Percentiles rank a stretch among this genome's conserved stretches.
Conservation (phyloP, 225 moss, liverwort and hornwort genomes). For the Rhytidiadelphus loreus region DNA sequence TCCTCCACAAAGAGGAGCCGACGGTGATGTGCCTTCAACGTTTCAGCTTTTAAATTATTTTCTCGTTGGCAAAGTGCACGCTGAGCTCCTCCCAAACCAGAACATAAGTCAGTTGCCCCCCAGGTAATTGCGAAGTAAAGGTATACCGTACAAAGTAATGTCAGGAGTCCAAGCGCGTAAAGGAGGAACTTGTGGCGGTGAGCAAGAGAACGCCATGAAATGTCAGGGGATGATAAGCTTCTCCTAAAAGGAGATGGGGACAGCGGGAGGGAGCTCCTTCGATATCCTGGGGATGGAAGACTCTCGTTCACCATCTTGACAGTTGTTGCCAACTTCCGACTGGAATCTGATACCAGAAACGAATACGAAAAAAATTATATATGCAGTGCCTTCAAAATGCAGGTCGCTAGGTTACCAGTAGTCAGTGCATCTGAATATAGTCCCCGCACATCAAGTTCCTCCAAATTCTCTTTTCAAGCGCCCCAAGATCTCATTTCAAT, state of each 20-base stretch:
- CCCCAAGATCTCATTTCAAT: neutral
- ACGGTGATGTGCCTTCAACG: constrained; percentile 28
- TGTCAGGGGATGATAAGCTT: constrained; percentile 24
- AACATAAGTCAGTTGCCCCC: constrained; percentile 32
- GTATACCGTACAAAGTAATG: constrained; percentile 49
- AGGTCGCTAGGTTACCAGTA: neutral
- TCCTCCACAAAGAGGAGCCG: constrained; percentile 36
- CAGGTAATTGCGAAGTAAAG: constrained; percentile 56
- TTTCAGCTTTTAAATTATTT: constrained; percentile 1
- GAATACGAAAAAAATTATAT: neutral
- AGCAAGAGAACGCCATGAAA: constrained; percentile 42
- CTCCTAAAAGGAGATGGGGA: constrained; percentile 23
- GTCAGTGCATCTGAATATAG: neutral
- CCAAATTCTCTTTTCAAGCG: neutral
- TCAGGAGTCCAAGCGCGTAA: constrained; percentile 38
- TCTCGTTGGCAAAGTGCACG: constrained; percentile 27
- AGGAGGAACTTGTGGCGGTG: constrained; percentile 60
- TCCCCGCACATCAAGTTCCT: neutral
- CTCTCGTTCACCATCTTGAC: constrained; percentile 25
- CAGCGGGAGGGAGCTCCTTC: constrained; percentile 12
- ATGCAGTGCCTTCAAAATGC: neutral
- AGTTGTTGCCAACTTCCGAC: neutral
- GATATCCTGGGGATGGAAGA: constrained; percentile 36
- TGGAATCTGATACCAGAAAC: neutral
- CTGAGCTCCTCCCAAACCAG: constrained; percentile 47